These are phyloP conservation scores for Ogataea wickerhamii DNA, from an alignment of 805 yeast genomes.

Conservation along the genomic window DNA sequence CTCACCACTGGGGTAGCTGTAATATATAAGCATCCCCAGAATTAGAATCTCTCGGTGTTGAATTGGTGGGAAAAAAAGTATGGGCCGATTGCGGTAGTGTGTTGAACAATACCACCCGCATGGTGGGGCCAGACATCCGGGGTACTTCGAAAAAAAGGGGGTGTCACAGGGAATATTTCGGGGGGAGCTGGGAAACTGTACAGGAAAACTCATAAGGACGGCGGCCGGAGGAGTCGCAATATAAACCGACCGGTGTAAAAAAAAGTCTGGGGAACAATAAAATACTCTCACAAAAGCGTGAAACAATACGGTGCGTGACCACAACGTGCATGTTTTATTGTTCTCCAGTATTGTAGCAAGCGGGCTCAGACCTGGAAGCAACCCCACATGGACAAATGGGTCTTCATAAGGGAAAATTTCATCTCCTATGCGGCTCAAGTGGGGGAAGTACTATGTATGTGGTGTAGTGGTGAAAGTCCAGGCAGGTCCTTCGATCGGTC, in stretches of 20 bases:
- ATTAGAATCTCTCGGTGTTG: constrained; percentile 1
- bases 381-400: neutral
- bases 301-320: neutral
- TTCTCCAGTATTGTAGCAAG: neutral
- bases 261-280: constrained; percentile 2
- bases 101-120: neutral
- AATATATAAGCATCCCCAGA: constrained; percentile 1
- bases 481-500: neutral
- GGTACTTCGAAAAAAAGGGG: neutral
- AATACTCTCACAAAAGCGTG: neutral
- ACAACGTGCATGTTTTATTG: neutral
- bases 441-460: too few relatives aligned
- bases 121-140: neutral
- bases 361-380: neutral
- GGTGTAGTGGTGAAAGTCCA: too few relatives aligned
- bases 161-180: neutral
- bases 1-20: neutral
- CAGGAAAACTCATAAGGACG: neutral
- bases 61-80: constrained; percentile 1
- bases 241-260: neutral
- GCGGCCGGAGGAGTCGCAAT: neutral
- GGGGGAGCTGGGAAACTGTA: neutral
- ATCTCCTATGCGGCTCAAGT: neutral
- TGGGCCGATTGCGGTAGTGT: neutral
- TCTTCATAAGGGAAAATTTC: too few relatives aligned